Evolutionary conservation across 2,329 filamentous ascomycete genomes (phyloP).

Genomic region (Aspergillus aculeatus): DNA sequence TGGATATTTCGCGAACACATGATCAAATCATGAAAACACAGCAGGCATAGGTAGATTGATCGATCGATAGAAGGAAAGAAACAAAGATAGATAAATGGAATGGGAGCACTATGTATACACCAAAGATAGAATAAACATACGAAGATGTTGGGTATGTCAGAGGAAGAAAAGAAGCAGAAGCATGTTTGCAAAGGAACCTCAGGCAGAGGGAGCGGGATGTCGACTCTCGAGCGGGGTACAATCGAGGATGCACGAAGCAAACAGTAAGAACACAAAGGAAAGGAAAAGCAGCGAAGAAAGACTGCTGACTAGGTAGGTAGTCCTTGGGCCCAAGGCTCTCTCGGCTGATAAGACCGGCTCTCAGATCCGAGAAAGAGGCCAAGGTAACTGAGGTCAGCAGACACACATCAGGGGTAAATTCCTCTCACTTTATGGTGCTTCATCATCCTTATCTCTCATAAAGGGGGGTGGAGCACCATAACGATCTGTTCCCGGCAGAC

Average conservation of each 20-base stretch:
- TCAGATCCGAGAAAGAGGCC: neutral
- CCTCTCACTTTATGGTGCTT: neutral
- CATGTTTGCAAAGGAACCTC: neutral
- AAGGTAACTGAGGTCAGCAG: neutral
- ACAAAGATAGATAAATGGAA: neutral
- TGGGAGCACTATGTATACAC: neutral
- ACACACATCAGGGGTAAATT: neutral
- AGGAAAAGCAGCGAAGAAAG: neutral
- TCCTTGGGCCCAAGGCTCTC: neutral
- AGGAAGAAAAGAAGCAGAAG: neutral
- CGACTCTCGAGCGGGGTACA: neutral
- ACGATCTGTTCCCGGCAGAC: neutral
- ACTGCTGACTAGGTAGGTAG: too few relatives aligned
- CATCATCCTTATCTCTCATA: neutral
- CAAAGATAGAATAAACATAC: neutral
- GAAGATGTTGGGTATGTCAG: slow-evolving; percentile 8
- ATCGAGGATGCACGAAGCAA: neutral
- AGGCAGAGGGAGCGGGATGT: neutral
- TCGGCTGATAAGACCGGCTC: neutral
- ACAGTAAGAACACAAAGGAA: too few relatives aligned
- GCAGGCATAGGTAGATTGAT: slow-evolving; percentile 2
- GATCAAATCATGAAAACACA: neutral
- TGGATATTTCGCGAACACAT: neutral
- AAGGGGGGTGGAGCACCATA: too few relatives aligned
- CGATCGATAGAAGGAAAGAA: neutral